Evolutionary conservation across 2,329 filamentous ascomycete genomes (phyloP).

Genomic region (Trichophaea hybrida): DNA sequence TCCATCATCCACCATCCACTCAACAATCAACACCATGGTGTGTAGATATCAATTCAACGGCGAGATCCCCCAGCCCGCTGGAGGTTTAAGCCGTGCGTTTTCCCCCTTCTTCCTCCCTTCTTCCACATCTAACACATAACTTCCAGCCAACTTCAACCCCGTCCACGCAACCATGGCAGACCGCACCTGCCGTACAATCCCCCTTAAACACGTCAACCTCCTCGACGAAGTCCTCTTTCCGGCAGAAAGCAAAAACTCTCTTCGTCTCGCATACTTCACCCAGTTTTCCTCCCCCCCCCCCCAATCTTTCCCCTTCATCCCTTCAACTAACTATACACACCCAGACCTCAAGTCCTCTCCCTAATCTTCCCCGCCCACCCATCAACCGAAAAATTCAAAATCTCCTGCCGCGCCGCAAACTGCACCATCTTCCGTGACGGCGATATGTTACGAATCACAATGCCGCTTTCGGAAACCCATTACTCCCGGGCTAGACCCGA

Average conservation of each 20-base stretch:
- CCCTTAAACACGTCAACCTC: background rate
- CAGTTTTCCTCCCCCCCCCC: background rate
- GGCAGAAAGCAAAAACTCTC: background rate
- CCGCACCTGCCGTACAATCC: background rate
- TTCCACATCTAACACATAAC: background rate
- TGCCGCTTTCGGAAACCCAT: background rate
- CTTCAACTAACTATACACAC: background rate
- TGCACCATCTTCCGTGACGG: background rate
- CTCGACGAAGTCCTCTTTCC: background rate
- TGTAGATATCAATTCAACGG: background rate
- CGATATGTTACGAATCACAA: background rate
- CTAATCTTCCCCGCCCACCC: background rate
- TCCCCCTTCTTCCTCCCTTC: background rate
- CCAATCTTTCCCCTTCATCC: background rate
- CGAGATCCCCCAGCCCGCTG: background rate
- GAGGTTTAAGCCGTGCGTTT: background rate
- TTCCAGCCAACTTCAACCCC: background rate
- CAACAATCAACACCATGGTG: background rate
- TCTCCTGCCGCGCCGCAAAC: background rate
- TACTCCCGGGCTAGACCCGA: background rate
- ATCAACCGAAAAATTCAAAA: background rate
- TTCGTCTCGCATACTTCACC: background rate
- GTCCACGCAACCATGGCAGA: background rate
- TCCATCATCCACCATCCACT: background rate
- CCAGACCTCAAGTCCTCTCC: background rate